Evolutionary conservation across 2,329 filamentous ascomycete species (phyloP).

Genomic region (Fusarium sp.): DNA sequence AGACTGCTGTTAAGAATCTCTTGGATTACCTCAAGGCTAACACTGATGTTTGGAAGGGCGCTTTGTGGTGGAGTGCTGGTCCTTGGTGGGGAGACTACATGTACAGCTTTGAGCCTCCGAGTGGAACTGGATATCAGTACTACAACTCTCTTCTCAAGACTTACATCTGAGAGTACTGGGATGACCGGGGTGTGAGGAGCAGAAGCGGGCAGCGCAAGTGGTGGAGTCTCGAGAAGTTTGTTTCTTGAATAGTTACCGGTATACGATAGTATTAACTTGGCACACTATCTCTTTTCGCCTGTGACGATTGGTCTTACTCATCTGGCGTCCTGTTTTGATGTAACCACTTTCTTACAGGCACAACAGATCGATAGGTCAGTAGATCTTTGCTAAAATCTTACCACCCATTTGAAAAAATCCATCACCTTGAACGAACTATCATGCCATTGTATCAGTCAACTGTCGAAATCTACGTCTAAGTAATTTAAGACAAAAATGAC

Average conservation of each 20-base stretch:
- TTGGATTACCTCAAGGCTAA: slow-evolving; percentile 69
- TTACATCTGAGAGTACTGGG: slow-evolving; percentile 45
- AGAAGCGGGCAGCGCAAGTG: neutral
- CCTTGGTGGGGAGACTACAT: slow-evolving; percentile 72
- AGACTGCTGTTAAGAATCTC: slow-evolving; percentile 66
- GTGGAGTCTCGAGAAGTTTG: accelerated
- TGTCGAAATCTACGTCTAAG: neutral
- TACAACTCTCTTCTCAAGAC: slow-evolving; percentile 48
- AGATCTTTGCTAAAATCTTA: no score
- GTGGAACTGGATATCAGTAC: slow-evolving; percentile 59
- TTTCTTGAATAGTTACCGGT: neutral
- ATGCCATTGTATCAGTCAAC: no score
- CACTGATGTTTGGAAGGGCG: slow-evolving; percentile 71
- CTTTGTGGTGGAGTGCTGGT: slow-evolving; percentile 71
- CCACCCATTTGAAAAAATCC: no score
- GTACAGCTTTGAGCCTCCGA: slow-evolving; percentile 63
- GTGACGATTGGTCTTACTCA: no score
- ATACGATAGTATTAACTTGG: no score
- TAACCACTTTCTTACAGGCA: neutral
- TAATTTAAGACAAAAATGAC: slow-evolving; percentile 18
- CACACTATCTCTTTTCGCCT: neutral
- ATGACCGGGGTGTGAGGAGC: neutral
- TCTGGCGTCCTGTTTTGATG: neutral
- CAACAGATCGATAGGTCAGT: accelerated
- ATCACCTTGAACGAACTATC: no score